Conservation (phyloP, 225 moss, liverwort and hornwort species). For the Climacium dendroides region DNA sequence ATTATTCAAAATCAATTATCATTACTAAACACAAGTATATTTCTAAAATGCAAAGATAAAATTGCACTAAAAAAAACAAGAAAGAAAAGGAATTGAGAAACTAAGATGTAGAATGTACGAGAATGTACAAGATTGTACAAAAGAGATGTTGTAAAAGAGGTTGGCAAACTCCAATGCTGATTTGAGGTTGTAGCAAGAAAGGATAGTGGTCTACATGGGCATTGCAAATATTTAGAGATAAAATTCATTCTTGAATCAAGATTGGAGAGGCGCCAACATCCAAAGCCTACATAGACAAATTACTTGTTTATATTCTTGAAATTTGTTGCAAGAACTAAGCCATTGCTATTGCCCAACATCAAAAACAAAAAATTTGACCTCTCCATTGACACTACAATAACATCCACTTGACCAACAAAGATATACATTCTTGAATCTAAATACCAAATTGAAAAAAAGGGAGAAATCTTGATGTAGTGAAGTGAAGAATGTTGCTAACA, state of each 20-base stretch:
- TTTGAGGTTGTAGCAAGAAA: neutral
- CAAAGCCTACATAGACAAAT: accelerated
- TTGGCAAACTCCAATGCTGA: accelerated
- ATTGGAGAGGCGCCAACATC: accelerated
- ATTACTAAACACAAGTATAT: neutral
- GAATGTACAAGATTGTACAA: accelerated
- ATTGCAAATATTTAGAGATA: neutral
- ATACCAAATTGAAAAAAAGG: neutral
- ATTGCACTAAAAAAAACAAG: accelerated
- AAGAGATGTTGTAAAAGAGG: neutral
- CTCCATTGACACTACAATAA: neutral
- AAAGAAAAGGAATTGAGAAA: neutral
- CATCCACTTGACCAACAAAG: neutral
- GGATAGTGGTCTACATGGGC: accelerated
- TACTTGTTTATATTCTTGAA: neutral
- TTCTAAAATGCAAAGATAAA: neutral
- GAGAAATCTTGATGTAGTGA: accelerated
- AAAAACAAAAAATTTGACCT: neutral
- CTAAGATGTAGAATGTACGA: accelerated
- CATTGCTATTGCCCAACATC: accelerated
- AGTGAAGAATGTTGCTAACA: accelerated
- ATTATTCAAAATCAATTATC: neutral
- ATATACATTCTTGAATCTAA: neutral
- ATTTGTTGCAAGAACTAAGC: accelerated
- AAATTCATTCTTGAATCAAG: accelerated